Conservation (phyloP, 768 basidiomycete genomes). For the Galerina marginata region DNA sequence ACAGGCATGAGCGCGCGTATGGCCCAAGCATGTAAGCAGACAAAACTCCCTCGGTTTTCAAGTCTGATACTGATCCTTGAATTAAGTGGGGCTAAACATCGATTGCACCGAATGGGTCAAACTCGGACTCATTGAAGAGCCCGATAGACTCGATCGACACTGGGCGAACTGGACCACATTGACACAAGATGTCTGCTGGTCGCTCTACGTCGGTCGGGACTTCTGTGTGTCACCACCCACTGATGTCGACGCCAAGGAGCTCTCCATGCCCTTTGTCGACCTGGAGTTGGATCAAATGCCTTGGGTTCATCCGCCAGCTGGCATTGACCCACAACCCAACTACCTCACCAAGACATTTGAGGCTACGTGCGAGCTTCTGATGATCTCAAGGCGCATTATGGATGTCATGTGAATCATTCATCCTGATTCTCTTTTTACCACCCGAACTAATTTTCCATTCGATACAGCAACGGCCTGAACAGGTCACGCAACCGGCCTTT, state of each 20-base stretch:
- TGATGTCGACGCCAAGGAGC: constrained; percentile 35
- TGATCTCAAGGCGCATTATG: constrained; percentile 57
- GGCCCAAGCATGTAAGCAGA: constrained; percentile 59
- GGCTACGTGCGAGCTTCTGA: constrained; percentile 52
- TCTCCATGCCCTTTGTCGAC: constrained; percentile 55
- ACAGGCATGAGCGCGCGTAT: constrained; percentile 64
- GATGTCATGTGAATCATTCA: constrained; percentile 53
- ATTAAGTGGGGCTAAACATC: constrained; percentile 57
- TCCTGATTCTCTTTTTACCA: neutral
- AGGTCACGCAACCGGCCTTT: constrained; percentile 43
- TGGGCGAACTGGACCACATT: constrained; percentile 68
- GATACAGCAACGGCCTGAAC: constrained; percentile 48
- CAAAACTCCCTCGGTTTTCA: neutral
- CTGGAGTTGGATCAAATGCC: constrained; percentile 53
- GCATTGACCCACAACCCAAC: constrained; percentile 45
- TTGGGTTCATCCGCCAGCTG: constrained; percentile 48
- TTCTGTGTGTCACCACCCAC: constrained; percentile 49
- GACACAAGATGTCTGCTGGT: constrained; percentile 70
- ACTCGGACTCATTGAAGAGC: constrained; percentile 52
- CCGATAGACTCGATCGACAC: constrained; percentile 61
- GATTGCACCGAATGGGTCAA: constrained; percentile 65
- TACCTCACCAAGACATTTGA: constrained; percentile 53
- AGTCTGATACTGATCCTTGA: constrained; percentile 1
- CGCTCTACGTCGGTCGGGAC: constrained; percentile 68
- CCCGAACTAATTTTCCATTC: neutral